Conservation (phyloP, 352 stramenopile genomes). For the Pythium sukuiense region DNA sequence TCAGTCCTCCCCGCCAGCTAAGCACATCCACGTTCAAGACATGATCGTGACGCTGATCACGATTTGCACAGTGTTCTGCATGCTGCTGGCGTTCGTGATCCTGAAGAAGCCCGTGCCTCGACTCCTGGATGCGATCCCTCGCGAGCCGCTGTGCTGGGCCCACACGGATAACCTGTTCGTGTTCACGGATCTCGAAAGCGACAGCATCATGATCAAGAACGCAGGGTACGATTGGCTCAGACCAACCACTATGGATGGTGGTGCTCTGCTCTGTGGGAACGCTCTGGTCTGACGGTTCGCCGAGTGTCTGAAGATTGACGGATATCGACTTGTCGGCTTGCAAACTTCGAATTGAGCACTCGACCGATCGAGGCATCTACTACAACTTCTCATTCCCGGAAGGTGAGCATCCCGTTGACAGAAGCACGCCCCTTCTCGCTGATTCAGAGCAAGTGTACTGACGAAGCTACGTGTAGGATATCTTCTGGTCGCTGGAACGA, state of each 20-base stretch:
- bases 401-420: constrained; percentile 2
- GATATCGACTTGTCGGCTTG: constrained; percentile 28
- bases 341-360: constrained; percentile 22
- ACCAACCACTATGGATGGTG: too few relatives aligned
- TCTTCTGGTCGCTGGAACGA: constrained; percentile 26
- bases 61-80: constrained; percentile 26
- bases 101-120: constrained; percentile 26
- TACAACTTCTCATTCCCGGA: constrained; percentile 28
- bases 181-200: constrained; percentile 24
- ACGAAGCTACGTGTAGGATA: constrained; percentile 14
- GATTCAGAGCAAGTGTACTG: neutral
- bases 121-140: constrained; percentile 23
- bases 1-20: neutral
- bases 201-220: constrained; percentile 32
- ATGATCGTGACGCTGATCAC: constrained; percentile 22
- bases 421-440: neutral
- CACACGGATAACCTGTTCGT: constrained; percentile 28
- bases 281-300: neutral
- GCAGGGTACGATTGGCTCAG: constrained; percentile 10
- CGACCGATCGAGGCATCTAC: constrained; percentile 27
- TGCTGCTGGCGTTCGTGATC: constrained; percentile 27
- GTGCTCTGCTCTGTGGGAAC: neutral
- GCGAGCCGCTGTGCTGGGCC: constrained; percentile 23
- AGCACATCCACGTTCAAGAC: constrained; percentile 22
- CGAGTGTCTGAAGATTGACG: constrained; percentile 1